Percentiles rank a stretch among this genome's conserved stretches.
phyloP scores from a whole-genome alignment of 306 rosid species.

The Purshia tridentata region DNA sequence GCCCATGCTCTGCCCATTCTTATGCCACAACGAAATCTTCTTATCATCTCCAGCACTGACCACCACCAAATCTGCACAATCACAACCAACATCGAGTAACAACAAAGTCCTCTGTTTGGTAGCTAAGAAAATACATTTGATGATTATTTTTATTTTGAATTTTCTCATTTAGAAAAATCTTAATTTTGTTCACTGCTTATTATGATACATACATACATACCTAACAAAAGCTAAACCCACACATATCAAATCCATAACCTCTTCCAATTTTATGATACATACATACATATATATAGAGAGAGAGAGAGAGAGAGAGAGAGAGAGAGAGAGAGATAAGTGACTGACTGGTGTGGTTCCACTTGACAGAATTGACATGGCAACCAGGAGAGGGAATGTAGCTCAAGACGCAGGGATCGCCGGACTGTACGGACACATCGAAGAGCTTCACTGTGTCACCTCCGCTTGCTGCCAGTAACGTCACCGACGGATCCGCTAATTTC shows the following conservation, averaged over 20 bases:
- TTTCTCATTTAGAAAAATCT: background rate
- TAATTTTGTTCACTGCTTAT: background rate
- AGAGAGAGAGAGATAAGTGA: conserved; percentile 18
- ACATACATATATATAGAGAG: no score
- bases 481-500: conserved; percentile 62
- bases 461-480: conserved; percentile 77
- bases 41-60: conserved; percentile 98
- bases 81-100: conserved; percentile 20
- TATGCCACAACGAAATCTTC: conserved; percentile 87
- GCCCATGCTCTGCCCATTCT: conserved; percentile 93
- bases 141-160: background rate
- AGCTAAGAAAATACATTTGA: background rate
- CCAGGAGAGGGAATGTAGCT: conserved; percentile 86
- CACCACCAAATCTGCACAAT: conserved; percentile 77
- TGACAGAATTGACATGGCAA: conserved; percentile 76
- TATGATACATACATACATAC: background rate
- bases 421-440: conserved; percentile 78
- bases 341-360: conserved; percentile 98
- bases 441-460: conserved; percentile 94
- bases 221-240: background rate
- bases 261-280: background rate
- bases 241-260: conserved; percentile 2
- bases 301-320: background rate
- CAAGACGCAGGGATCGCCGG: conserved; percentile 85
- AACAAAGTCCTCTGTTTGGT: background rate